These are phyloP conservation scores for Paracorniculantispora psalliotae DNA, from an alignment of 2,329 filamentous ascomycete species.

Conservation along the genomic window DNA sequence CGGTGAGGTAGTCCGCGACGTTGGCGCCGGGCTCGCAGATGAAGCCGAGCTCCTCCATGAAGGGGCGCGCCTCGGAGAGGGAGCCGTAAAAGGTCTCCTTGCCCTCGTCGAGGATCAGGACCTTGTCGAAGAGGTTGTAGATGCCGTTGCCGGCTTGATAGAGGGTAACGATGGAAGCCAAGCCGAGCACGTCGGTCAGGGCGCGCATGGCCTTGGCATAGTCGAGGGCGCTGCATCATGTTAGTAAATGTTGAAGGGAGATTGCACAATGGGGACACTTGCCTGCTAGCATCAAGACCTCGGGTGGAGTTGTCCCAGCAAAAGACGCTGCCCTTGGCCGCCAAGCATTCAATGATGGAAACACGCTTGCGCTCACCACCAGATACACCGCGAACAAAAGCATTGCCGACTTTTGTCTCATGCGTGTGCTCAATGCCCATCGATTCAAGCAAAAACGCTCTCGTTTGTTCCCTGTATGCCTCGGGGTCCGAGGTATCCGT, in stretches of 20 bases:
- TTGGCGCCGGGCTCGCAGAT: slow-evolving; percentile 58
- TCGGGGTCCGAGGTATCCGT: slow-evolving; percentile 36
- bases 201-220: slow-evolving; percentile 57
- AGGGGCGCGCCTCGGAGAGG: slow-evolving; percentile 51
- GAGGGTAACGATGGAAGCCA: slow-evolving; percentile 58
- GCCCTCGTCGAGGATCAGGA: slow-evolving; percentile 61
- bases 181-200: slow-evolving; percentile 57
- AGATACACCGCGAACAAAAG: slow-evolving; percentile 60
- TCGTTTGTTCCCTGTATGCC: slow-evolving; percentile 41
- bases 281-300: slow-evolving; percentile 60
- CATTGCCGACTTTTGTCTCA: slow-evolving; percentile 64
- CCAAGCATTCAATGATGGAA: slow-evolving; percentile 60
- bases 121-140: slow-evolving; percentile 66
- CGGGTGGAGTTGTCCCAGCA: slow-evolving; percentile 66
- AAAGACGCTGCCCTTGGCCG: slow-evolving; percentile 52
- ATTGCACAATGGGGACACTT: slow-evolving; percentile 17
- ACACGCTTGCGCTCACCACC: slow-evolving; percentile 67
- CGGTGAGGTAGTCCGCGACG: slow-evolving; percentile 61
- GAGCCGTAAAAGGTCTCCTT: slow-evolving; percentile 63
- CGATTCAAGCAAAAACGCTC: slow-evolving; percentile 52
- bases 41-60: slow-evolving; percentile 62
- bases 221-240: slow-evolving; percentile 43
- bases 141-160: slow-evolving; percentile 69
- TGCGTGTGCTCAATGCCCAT: slow-evolving; percentile 55
- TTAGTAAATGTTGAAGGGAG: neutral